phyloP scores from a whole-genome alignment of 345 rosid genomes.

The Salix purpurea region DNA sequence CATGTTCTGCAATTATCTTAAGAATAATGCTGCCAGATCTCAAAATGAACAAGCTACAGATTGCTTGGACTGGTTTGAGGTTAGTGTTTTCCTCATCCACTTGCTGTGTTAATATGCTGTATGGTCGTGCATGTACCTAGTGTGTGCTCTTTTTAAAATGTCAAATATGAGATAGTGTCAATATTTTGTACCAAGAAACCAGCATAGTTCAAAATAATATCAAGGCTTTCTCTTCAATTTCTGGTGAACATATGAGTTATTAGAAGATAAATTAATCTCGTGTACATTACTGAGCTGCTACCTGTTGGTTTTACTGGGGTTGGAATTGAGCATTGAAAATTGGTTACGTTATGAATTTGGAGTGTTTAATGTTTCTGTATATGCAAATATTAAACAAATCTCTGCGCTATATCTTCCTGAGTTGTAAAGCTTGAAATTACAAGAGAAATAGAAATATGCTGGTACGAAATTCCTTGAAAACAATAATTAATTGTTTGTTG shows the following conservation, averaged over 20 bases:
- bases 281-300: neutral
- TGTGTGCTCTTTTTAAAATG: too few species aligned
- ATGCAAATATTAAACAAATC: too few species aligned
- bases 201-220: too few species aligned
- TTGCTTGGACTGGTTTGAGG: slow-evolving; percentile 86
- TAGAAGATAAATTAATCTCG: neutral
- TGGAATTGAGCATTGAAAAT: neutral
- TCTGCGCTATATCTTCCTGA: neutral
- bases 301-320: neutral
- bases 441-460: neutral
- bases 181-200: too few species aligned
- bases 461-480: too few species aligned
- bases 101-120: neutral
- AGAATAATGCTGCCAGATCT: slow-evolving; percentile 38
- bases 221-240: too few species aligned
- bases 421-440: neutral
- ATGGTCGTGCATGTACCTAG: neutral
- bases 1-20: slow-evolving; percentile 84
- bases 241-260: neutral
- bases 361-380: too few species aligned
- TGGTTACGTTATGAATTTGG: too few species aligned
- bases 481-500: neutral
- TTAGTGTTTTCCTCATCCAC: slow-evolving; percentile 26
- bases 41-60: slow-evolving; percentile 31
- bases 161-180: too few species aligned